These are phyloP conservation scores for Ophiobolus disseminans DNA, from an alignment of 2,329 filamentous ascomycete genomes.

Conservation along the genomic window DNA sequence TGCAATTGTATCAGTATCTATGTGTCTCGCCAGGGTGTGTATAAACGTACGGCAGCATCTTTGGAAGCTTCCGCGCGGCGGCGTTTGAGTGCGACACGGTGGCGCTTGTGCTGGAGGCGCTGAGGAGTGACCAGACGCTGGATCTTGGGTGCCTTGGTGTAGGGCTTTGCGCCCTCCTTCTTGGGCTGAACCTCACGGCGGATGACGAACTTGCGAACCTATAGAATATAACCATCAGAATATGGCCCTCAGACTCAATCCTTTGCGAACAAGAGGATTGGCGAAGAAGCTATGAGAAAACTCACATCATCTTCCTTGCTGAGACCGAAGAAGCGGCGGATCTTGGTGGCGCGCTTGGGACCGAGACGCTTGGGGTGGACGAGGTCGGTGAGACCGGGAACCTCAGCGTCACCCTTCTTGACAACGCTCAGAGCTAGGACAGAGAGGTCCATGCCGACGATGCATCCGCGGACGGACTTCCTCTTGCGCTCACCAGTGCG, in stretches of 20 bases:
- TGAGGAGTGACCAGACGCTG: constrained; percentile 99
- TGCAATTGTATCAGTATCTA: constrained; percentile 51
- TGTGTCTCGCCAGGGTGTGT: background rate
- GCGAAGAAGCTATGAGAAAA: constrained; percentile 73
- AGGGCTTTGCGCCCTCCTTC: constrained; percentile 95
- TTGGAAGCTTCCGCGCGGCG: constrained; percentile 96
- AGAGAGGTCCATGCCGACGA: constrained; percentile 92
- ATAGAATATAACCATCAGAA: constrained; percentile 54
- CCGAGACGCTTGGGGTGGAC: constrained; percentile 99
- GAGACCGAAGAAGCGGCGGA: constrained; percentile 99
- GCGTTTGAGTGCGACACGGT: constrained; percentile 97
- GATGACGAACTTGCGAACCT: constrained; percentile 99
- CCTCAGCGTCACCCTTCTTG: constrained; percentile 95
- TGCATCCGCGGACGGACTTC: constrained; percentile 99
- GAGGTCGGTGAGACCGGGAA: constrained; percentile 96
- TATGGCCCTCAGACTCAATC: constrained; percentile 55
- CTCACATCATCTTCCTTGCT: constrained; percentile 99
- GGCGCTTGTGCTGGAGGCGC: constrained; percentile 99
- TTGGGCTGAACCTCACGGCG: constrained; percentile 97
- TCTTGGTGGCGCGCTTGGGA: constrained; percentile 99
- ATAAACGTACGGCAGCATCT: constrained; percentile 87
- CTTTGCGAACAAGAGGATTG: constrained; percentile 53
- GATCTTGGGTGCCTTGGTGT: constrained; percentile 99
- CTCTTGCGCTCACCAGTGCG: constrained; percentile 98
- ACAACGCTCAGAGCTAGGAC: constrained; percentile 94